These are phyloP conservation scores for Colletotrichum sp. DNA, from an alignment of 2,329 filamentous ascomycete species.

Conservation along the genomic window DNA sequence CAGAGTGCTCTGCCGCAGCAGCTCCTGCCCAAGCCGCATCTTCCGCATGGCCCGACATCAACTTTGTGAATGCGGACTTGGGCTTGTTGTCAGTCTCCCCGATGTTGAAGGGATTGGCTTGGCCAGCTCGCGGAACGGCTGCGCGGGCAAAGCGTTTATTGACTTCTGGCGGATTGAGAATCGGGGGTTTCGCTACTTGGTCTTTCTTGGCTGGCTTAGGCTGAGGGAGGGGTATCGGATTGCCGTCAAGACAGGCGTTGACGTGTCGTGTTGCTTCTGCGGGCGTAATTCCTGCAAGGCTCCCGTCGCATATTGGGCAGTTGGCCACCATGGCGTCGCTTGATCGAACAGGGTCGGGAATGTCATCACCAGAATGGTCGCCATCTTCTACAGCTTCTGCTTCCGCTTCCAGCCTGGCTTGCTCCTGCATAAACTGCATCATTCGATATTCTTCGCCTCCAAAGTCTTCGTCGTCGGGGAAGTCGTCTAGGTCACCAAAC, in stretches of 20 bases:
- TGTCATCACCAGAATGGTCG: constrained; percentile 37
- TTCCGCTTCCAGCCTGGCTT: constrained; percentile 66
- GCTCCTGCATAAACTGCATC: constrained; percentile 77
- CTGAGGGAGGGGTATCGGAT: constrained; percentile 63
- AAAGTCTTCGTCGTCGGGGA: constrained; percentile 51
- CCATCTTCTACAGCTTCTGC: constrained; percentile 55
- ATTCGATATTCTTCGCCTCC: constrained; percentile 71
- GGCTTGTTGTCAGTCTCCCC: constrained; percentile 40
- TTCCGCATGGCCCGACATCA: constrained; percentile 94
- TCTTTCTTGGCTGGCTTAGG: constrained; percentile 17
- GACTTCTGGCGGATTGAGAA: constrained; percentile 41
- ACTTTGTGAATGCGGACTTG: constrained; percentile 83
- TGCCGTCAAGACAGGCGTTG: constrained; percentile 90
- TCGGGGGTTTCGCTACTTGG: constrained; percentile 18
- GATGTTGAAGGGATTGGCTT: constrained; percentile 77
- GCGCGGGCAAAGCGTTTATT: constrained; percentile 70
- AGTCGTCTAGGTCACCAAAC: constrained; percentile 58
- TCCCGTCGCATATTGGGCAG: constrained; percentile 81
- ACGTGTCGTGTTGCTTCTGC: constrained; percentile 84
- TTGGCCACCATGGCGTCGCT: constrained; percentile 39
- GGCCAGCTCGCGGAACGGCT: constrained; percentile 76
- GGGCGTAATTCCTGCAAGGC: constrained; percentile 61
- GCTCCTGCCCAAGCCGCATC: constrained; percentile 89
- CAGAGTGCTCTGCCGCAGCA: constrained; percentile 77
- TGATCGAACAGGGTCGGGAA: constrained; percentile 32